Evolutionary conservation across 768 basidiomycete genomes (phyloP).

Genomic region (Trametes cinnabarina): DNA sequence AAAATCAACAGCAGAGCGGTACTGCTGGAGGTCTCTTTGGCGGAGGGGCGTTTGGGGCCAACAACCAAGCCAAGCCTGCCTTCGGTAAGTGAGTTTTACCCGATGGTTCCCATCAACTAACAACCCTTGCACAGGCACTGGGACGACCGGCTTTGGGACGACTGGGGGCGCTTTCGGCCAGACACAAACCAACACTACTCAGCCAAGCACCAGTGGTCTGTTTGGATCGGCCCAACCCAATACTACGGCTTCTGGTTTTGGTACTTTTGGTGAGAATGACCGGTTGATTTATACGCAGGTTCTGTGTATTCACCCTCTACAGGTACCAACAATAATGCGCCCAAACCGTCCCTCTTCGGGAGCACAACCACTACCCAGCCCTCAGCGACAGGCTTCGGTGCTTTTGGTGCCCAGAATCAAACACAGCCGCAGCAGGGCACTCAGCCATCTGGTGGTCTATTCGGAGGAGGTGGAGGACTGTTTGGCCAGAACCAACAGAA

Average conservation of each 20-base stretch:
- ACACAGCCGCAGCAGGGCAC: slow-evolving; percentile 33
- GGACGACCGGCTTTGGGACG: slow-evolving; percentile 21
- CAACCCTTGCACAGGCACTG: not conserved
- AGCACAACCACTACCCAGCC: slow-evolving; percentile 14
- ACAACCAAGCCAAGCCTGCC: slow-evolving; percentile 21
- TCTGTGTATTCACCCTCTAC: not conserved
- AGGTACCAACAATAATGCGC: slow-evolving; percentile 28
- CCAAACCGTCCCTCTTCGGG: slow-evolving; percentile 53
- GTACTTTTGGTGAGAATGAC: slow-evolving; percentile 33
- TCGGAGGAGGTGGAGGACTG: slow-evolving; percentile 17
- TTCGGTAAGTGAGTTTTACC: slow-evolving; percentile 42
- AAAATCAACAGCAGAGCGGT: slow-evolving; percentile 20
- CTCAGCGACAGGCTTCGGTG: slow-evolving; percentile 29
- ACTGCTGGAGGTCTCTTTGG: slow-evolving; percentile 19
- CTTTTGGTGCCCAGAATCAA: slow-evolving; percentile 38
- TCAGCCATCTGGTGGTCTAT: slow-evolving; percentile 21
- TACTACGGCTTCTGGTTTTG: slow-evolving; percentile 34
- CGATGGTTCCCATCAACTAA: not conserved
- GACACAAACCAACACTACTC: slow-evolving; percentile 25
- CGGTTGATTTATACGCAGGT: not conserved
- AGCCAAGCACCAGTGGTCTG: slow-evolving; percentile 28
- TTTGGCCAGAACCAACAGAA: slow-evolving; percentile 21
- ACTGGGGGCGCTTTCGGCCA: slow-evolving; percentile 38
- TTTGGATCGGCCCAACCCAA: slow-evolving; percentile 36
- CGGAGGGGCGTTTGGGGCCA: slow-evolving; percentile 19